Percentiles rank a stretch among this genome's conserved stretches.
These are phyloP conservation scores for Tagetes patula DNA, from an alignment of 129 eudicot genomes.

Conservation along the genomic window DNA sequence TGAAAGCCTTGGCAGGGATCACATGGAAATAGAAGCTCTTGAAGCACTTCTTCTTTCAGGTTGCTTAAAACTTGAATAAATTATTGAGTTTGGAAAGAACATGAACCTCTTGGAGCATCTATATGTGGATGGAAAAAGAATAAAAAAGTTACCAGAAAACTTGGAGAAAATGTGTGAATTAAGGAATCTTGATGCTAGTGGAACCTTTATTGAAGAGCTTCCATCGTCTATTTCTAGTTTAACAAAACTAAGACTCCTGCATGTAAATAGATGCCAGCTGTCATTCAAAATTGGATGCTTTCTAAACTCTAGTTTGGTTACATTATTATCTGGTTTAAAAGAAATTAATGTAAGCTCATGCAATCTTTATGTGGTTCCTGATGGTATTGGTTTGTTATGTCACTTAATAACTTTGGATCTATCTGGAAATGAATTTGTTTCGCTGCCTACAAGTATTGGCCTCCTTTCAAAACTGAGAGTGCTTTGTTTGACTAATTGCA, in stretches of 20 bases:
- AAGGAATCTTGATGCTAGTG: conserved; percentile 23
- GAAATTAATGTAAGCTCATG: conserved; percentile 23
- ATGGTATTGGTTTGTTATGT: conserved; percentile 21
- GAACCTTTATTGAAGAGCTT: conserved; percentile 18
- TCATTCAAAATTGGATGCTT: conserved; percentile 1
- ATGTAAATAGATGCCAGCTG: conserved; percentile 11
- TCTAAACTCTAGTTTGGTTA: neutral
- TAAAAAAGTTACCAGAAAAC: conserved; percentile 28
- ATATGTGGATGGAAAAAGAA: conserved; percentile 17
- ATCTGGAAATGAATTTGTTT: conserved; percentile 27
- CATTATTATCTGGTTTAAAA: neutral
- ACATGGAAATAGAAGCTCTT: conserved; percentile 25
- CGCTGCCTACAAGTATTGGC: conserved; percentile 14
- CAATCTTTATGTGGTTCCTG: conserved; percentile 23
- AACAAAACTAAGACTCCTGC: conserved; percentile 18
- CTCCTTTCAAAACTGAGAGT: conserved; percentile 29
- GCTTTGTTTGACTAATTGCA: conserved; percentile 28
- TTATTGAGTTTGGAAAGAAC: conserved; percentile 23
- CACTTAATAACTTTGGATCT: conserved; percentile 17
- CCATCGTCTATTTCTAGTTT: conserved; percentile 11
- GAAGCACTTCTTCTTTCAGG: conserved; percentile 23
- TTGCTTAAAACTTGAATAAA: conserved; percentile 24
- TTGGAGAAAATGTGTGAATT: conserved; percentile 13
- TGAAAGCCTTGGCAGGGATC: conserved; percentile 15
- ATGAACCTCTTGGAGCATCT: conserved; percentile 17